A percentile compares a stretch with the other conserved stretches of the same genome.
Conservation (phyloP, 306 rosid species). For the Medicago lupulina region DNA sequence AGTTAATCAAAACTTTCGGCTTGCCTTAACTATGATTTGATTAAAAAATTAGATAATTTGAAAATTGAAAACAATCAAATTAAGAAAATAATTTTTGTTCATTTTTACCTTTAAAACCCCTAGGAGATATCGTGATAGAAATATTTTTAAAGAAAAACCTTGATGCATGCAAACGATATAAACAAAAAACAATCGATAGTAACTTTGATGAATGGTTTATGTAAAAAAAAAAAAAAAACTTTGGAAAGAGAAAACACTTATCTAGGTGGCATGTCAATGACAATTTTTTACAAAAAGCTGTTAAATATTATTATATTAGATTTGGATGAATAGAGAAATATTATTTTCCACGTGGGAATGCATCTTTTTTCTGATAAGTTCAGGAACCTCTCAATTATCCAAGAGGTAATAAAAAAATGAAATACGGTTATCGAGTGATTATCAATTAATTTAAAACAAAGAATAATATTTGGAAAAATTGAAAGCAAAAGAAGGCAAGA, state of each 20-base stretch:
- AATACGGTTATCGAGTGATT: slow-evolving; percentile 21
- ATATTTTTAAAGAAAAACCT: background rate
- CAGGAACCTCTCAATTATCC: slow-evolving; percentile 36
- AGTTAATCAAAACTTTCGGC: background rate
- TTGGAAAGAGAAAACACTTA: background rate
- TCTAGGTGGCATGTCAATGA: slow-evolving; percentile 6
- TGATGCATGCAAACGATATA: background rate
- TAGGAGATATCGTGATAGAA: background rate
- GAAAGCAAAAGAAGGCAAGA: background rate
- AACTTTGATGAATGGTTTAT: background rate
- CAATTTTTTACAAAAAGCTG: background rate
- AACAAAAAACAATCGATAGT: background rate
- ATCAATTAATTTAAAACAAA: background rate
- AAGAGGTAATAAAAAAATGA: slow-evolving; percentile 2
- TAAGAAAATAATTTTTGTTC: background rate
- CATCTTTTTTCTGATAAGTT: slow-evolving; percentile 25
- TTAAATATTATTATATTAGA: background rate
- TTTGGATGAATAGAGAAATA: background rate
- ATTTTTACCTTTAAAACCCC: slow-evolving; percentile 17
- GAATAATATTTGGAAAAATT: background rate
- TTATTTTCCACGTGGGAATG: slow-evolving; percentile 35
- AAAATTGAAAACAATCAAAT: background rate
- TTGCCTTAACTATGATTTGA: slow-evolving; percentile 1
- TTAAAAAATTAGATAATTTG: background rate
- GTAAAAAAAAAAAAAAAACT: background rate